Base-by-base conservation (phyloP, 805 yeast species). In the Saturnispora bothae region DNA sequence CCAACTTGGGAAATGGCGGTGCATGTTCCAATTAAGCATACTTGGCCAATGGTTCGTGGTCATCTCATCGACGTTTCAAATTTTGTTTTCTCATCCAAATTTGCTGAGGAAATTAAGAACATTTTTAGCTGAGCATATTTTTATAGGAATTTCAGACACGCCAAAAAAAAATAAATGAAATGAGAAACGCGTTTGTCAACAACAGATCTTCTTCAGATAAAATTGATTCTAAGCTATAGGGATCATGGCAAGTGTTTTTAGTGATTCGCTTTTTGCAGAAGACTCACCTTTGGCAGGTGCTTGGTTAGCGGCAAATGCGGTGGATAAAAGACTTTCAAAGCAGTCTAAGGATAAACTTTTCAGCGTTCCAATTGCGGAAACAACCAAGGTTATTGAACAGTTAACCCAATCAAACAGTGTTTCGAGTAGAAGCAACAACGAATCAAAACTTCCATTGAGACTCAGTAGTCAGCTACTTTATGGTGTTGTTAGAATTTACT, bases 221-320 rank as follows among this genome's bases (percentile, higher is more conserved):
- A n/a, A n/a, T n/a, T n/a, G n/a, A n/a, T n/a, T n/a, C n/a, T n/a
- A n/a, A n/a, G n/a, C n/a, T n/a, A n/a, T n/a, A n/a, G n/a, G n/a
- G n/a, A n/a, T n/a, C n/a, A 36, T 29, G 34, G 10, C 34, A 13
- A 29, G 15, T 23, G 27, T 68, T 46, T 68, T 61, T 43, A 64
- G 76, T 2, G 76, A 71, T 38, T 64, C 65, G 35, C 56, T 76
- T 23, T 63, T 78, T 16, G 66, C 83, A 2, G 77, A 73, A 43
- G 78, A 78, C 52, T 94, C 95, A 3, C 95, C 95, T 1, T 64
- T 86, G 43, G 94, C 94, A 3, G 83, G 79, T 46, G 86, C 85
- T 7, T 86, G 96, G 96, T 66, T 86, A 33, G 96, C 96, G 8
- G 89, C 95, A 16, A 86, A 83, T 53, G 32, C 40, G 5, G 69